These are phyloP conservation scores for Aspergillus tanneri DNA, from an alignment of 2,329 filamentous ascomycete species.

Conservation along the genomic window DNA sequence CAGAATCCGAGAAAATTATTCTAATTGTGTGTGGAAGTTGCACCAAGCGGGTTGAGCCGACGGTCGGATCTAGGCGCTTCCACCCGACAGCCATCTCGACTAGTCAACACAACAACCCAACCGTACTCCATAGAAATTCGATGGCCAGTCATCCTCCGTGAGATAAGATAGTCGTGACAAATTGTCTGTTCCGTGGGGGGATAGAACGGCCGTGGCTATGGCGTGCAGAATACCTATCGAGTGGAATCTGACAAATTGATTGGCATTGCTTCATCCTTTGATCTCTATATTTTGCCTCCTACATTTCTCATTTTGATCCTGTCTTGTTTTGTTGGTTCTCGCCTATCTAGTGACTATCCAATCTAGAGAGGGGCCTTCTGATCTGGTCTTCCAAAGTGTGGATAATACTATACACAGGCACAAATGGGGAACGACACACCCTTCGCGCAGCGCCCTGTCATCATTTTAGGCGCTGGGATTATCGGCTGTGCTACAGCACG, in stretches of 20 bases:
- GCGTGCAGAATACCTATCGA: neutral
- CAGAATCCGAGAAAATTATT: neutral
- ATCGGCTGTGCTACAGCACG: slow-evolving; percentile 41
- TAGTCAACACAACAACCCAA: neutral
- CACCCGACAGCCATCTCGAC: neutral
- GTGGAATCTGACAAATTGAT: neutral
- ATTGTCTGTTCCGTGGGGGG: neutral
- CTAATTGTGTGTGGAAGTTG: slow-evolving; percentile 5
- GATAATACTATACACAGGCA: too few species aligned
- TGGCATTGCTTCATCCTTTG: too few species aligned
- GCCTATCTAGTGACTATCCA: too few species aligned
- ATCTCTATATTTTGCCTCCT: too few species aligned
- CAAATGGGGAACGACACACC: slow-evolving; percentile 13
- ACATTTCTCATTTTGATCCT: too few species aligned
- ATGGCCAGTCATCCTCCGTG: slow-evolving; percentile 1
- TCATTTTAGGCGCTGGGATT: slow-evolving; percentile 42
- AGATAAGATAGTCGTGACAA: neutral
- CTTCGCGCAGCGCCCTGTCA: slow-evolving; percentile 36
- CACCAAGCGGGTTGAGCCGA: slow-evolving; percentile 13
- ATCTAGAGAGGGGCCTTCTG: too few species aligned
- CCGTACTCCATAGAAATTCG: slow-evolving; percentile 1
- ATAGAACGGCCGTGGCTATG: neutral
- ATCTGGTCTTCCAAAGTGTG: too few species aligned
- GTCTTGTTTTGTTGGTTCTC: too few species aligned
- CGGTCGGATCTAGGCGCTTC: slow-evolving; percentile 17